Conservation (phyloP, 257 asterid species). For the Leonotis leonurus region DNA sequence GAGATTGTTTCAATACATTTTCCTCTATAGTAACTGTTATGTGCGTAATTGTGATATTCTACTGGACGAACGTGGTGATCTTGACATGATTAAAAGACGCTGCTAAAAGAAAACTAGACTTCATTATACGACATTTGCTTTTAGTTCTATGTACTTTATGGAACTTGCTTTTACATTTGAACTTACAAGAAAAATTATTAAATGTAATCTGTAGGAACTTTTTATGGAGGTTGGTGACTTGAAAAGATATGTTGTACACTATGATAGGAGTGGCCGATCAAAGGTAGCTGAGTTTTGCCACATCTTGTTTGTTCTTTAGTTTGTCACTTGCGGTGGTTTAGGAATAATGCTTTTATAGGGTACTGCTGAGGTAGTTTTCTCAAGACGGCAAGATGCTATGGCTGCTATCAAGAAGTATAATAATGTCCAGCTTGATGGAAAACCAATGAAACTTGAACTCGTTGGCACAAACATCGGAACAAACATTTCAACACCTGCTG, state of each 20-base stretch:
- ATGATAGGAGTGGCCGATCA: slow-evolving; percentile 92
- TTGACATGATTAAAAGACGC: neutral
- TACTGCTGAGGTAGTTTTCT: slow-evolving; percentile 79
- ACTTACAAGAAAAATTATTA: neutral
- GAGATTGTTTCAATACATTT: neutral
- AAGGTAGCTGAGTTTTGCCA: slow-evolving; percentile 52
- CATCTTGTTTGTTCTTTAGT: slow-evolving; percentile 19
- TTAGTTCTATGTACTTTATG: slow-evolving; percentile 2
- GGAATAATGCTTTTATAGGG: slow-evolving; percentile 47
- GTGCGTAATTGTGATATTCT: neutral
- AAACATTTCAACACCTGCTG: slow-evolving; percentile 27
- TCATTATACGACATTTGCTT: neutral
- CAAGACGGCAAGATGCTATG: slow-evolving; percentile 64
- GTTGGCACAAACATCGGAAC: too few species aligned
- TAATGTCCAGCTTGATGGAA: slow-evolving; percentile 63
- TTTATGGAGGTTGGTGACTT: slow-evolving; percentile 87
- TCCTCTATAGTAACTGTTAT: neutral
- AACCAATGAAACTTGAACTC: slow-evolving; percentile 55
- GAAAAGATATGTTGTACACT: slow-evolving; percentile 63
- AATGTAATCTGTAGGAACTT: slow-evolving; percentile 56
- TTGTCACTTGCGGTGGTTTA: slow-evolving; percentile 25
- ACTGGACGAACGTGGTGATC: too few species aligned
- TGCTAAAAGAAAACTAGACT: neutral
- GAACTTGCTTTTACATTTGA: neutral
- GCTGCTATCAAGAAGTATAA: slow-evolving; percentile 55